Base-by-base conservation (phyloP, 2,329 filamentous ascomycete species). In the Curvularia verruculosa region DNA sequence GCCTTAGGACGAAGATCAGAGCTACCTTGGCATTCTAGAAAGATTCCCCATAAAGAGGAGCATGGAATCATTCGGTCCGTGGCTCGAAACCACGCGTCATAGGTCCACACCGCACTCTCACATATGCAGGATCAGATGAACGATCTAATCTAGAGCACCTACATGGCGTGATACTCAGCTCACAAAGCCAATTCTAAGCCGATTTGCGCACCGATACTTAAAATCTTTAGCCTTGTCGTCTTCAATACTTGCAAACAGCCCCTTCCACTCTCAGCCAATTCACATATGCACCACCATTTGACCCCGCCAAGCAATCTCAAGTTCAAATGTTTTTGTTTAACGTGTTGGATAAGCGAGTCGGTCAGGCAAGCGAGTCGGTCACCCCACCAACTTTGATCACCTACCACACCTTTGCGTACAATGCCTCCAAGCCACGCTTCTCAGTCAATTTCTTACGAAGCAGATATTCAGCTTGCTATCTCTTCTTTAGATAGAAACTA, bases 131-230 rank as follows among this genome's bases (percentile, higher is more conserved):
- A 54, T 55, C 47, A 49, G 47, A 59, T 41, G 26, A 39, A 28
- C 24, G 1, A 34, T n/a, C 50, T 34, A 31, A 54, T 24, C 37
- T 28, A 43, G 45, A 54, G 49, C 37, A 56, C 39, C 39, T 54
- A 15, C 46, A 57, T 70, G 69, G 67, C 69, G 67, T 71, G 69
- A 71, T 52, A 52, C 66, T 71, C 67, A 63, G 61, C 64, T 61
- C 64, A 70, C 40, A 49, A 10, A 52, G 19, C 39, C 49, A 41
- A 56, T 52, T 29, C 8, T 26, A 2, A 52, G 36, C 51, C 45
- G 44, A 52, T 29, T 54, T 23, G 39, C 34, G 36, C 46, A 41
- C 15, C 26, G 2, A 9, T 18, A 43, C 34, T 21, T 15, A 31
- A 41, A 10, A 24, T 3, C 18, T 19, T 18, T 39, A 40, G 13